Conservation (phyloP, 75 land plant genomes). For the Chamaecyparis obtusa region DNA sequence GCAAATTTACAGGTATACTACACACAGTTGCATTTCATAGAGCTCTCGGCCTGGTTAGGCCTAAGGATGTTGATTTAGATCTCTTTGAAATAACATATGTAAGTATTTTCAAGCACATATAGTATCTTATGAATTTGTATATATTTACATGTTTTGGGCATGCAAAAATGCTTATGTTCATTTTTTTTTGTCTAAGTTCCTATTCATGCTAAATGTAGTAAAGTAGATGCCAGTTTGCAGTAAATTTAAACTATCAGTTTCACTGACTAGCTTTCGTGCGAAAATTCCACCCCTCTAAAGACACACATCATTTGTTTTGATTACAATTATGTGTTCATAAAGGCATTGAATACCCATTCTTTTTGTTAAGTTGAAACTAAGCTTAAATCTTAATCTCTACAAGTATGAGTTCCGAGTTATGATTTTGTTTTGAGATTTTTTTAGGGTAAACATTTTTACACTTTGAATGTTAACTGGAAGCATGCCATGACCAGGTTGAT, state of each 20-base stretch:
- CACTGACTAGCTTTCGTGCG: background rate
- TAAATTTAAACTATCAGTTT: background rate
- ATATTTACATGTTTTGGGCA: background rate
- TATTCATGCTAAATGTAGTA: background rate
- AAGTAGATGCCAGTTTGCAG: background rate
- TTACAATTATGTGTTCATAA: background rate
- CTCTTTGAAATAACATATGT: slow-evolving; percentile 98
- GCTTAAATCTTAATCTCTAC: background rate
- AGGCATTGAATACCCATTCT: background rate
- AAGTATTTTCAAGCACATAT: slow-evolving; percentile 18
- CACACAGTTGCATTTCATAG: slow-evolving; percentile 95
- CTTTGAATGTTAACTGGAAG: background rate
- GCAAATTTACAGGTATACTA: slow-evolving; percentile 66
- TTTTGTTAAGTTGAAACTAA: background rate
- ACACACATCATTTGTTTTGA: background rate
- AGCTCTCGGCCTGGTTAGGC: slow-evolving; percentile 90
- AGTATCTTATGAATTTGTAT: background rate
- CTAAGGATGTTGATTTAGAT: slow-evolving; percentile 89
- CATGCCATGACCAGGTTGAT: background rate
- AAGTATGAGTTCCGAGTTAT: background rate
- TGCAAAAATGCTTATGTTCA: background rate
- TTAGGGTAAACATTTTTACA: background rate
- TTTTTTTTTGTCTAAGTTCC: background rate
- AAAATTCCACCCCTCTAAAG: background rate
- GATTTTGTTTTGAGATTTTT: background rate